phyloP scores from a whole-genome alignment of 352 stramenopile species.

The Phytophthora tubulina region DNA sequence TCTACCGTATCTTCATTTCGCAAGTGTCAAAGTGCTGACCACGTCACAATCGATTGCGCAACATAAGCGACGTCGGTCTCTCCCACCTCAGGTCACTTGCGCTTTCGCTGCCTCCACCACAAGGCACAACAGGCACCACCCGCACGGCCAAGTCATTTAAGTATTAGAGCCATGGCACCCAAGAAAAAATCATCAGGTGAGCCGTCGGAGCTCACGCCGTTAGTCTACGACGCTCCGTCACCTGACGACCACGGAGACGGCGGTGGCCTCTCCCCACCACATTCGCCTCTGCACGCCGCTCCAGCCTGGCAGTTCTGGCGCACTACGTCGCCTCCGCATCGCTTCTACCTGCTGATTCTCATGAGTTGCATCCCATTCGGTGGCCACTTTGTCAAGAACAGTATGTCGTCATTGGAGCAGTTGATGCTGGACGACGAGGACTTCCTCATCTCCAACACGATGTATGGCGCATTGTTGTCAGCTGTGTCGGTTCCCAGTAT shows the following conservation, averaged over 20 bases:
- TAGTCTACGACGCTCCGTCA: constrained; percentile 27
- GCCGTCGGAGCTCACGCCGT: constrained; percentile 47
- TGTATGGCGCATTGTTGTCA: constrained; percentile 86
- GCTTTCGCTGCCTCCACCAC: constrained; percentile 14
- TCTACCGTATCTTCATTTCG: constrained; percentile 5
- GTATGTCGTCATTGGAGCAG: constrained; percentile 83
- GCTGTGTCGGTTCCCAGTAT: constrained; percentile 87
- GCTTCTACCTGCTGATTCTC: constrained; percentile 85
- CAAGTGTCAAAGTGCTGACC: constrained; percentile 17
- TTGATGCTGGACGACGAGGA: constrained; percentile 80
- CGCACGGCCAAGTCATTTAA: not conserved
- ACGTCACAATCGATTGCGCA: constrained; percentile 31
- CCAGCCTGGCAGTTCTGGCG: constrained; percentile 78
- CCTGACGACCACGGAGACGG: constrained; percentile 7
- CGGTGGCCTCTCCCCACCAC: constrained; percentile 22
- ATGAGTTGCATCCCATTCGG: constrained; percentile 90
- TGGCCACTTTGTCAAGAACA: constrained; percentile 91
- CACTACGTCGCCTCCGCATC: constrained; percentile 68
- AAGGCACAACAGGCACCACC: not conserved
- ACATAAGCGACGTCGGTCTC: constrained; percentile 26
- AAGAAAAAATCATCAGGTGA: constrained; percentile 37
- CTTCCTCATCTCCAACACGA: constrained; percentile 87
- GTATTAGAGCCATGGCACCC: constrained; percentile 24
- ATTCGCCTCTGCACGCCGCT: constrained; percentile 48
- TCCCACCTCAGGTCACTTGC: constrained; percentile 23